Evolutionary conservation across 495 filamentous ascomycete genomes (phyloP).

Genomic region (Aspergillus wentii): DNA sequence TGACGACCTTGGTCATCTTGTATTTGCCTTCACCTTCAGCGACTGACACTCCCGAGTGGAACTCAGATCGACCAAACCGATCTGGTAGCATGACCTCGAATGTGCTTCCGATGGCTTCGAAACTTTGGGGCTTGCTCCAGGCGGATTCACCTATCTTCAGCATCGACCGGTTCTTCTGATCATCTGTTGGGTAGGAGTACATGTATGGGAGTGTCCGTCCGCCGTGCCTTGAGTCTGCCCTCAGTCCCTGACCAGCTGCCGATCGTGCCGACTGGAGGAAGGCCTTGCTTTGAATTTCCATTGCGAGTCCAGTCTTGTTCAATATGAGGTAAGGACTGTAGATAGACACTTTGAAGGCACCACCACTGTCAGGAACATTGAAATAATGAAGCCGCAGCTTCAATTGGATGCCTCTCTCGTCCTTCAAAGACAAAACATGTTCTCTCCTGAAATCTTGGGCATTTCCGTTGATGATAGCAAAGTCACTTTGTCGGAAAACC

Average conservation of each 20-base stretch:
- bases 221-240: constrained; percentile 44
- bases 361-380: constrained; percentile 87
- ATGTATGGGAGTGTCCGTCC: constrained; percentile 78
- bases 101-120: constrained; percentile 95
- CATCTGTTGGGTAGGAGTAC: constrained; percentile 87
- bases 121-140: constrained; percentile 97
- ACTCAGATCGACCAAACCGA: constrained; percentile 63
- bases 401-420: constrained; percentile 71
- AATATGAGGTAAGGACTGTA: constrained; percentile 91
- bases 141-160: constrained; percentile 81
- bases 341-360: constrained; percentile 90
- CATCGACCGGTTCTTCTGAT: constrained; percentile 81
- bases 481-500: constrained; percentile 89
- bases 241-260: constrained; percentile 70
- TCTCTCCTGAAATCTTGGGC: constrained; percentile 84
- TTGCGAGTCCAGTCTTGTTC: constrained; percentile 88
- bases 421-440: constrained; percentile 71
- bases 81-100: constrained; percentile 80
- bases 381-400: constrained; percentile 87
- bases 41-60: constrained; percentile 85
- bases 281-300: constrained; percentile 84
- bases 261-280: constrained; percentile 77
- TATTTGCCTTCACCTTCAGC: constrained; percentile 94
- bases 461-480: constrained; percentile 91
- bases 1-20: constrained; percentile 91